These are phyloP conservation scores for Artemisia princeps DNA, from an alignment of 140 eudicot genomes.

Conservation along the genomic window DNA sequence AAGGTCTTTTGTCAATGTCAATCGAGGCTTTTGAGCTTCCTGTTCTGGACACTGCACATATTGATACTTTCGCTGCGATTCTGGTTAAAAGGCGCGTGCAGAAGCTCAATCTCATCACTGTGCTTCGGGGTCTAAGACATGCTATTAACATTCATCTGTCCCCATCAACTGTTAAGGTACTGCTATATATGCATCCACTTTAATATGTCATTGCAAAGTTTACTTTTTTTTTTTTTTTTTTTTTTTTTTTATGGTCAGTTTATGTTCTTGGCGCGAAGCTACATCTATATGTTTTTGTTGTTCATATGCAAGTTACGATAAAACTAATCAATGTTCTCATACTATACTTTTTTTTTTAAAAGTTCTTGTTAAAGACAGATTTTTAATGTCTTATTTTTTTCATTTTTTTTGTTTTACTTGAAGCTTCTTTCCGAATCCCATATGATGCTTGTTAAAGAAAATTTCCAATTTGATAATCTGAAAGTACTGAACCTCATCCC, in stretches of 20 bases:
- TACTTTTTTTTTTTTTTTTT: too few species aligned
- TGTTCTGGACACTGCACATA: conserved; percentile 17
- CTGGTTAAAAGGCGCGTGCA: background rate
- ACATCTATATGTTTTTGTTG: too few species aligned
- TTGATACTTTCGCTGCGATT: background rate
- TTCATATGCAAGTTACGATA: too few species aligned
- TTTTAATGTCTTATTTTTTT: background rate
- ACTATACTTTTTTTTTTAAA: background rate
- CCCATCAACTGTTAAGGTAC: conserved; percentile 27
- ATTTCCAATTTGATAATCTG: conserved; percentile 21
- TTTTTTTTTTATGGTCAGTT: too few species aligned
- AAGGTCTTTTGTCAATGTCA: conserved; percentile 23
- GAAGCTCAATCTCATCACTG: conserved; percentile 21
- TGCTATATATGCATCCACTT: background rate
- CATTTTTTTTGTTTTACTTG: background rate
- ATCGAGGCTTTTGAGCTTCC: conserved; percentile 14
- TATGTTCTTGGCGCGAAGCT: too few species aligned
- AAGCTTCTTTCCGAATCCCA: conserved; percentile 14
- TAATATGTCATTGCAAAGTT: too few species aligned
- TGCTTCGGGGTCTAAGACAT: conserved; percentile 14
- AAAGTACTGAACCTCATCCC: conserved; percentile 25
- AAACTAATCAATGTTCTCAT: too few species aligned
- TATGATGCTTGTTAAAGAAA: conserved; percentile 22
- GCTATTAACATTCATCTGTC: conserved; percentile 27
- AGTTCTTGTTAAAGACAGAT: background rate